phyloP scores from a whole-genome alignment of 140 eudicot species.

The Flaveria floridana region DNA sequence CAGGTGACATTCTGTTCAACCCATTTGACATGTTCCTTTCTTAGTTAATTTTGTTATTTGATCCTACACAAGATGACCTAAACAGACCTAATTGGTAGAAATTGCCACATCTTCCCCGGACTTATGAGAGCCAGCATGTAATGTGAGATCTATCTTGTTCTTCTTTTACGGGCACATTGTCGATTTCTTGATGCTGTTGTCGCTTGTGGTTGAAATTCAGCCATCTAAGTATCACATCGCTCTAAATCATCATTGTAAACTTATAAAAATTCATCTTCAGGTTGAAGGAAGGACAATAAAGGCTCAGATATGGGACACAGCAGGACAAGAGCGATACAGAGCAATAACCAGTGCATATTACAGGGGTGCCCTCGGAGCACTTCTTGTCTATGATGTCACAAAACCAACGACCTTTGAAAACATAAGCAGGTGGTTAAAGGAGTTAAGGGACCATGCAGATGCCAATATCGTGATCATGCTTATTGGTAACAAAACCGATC shows the following conservation, averaged over 20 bases:
- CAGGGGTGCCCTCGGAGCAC: constrained; percentile 95
- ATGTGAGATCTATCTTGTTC: constrained; percentile 10
- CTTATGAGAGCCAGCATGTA: not conserved
- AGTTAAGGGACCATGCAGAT: constrained; percentile 92
- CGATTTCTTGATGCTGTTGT: not conserved
- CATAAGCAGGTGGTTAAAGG: constrained; percentile 95
- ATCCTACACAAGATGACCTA: not conserved
- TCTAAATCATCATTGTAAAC: constrained; percentile 9
- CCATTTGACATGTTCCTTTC: not conserved
- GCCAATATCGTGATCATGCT: constrained; percentile 95
- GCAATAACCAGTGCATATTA: constrained; percentile 98
- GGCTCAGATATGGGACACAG: constrained; percentile 99
- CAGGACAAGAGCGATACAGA: constrained; percentile 96
- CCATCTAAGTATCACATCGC: constrained; percentile 5
- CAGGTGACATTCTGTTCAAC: not conserved
- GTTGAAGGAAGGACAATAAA: constrained; percentile 94
- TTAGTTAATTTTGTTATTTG: not conserved
- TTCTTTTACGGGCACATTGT: not conserved
- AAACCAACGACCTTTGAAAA: constrained; percentile 92
- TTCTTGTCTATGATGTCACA: constrained; percentile 81
- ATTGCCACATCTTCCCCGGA: not conserved
- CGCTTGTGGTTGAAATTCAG: not conserved
- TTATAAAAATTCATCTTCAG: constrained; percentile 31
- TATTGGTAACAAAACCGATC: constrained; percentile 91
- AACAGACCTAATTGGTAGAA: not conserved